Percentiles rank a stretch among this genome's conserved stretches.
Conservation (phyloP, 306 rosid species). For the Vachellia pachyceras region DNA sequence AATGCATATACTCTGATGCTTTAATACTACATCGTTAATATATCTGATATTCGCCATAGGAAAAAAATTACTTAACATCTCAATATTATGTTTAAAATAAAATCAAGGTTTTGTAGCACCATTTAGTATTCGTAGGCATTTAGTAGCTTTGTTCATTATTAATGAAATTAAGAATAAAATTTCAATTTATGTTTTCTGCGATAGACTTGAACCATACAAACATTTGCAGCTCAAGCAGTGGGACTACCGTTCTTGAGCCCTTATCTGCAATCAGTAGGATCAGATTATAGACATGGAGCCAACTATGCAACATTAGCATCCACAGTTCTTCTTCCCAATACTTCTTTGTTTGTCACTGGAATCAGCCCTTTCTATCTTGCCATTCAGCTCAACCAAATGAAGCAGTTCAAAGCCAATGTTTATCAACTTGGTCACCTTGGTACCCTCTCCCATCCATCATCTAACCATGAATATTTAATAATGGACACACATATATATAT, state of each 20-base stretch:
- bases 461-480: neutral
- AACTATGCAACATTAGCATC: conserved; percentile 79
- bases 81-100: neutral
- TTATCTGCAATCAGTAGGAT: conserved; percentile 71
- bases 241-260: conserved; percentile 81
- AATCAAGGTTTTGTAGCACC: no score
- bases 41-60: no score
- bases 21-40: neutral
- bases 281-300: conserved; percentile 69
- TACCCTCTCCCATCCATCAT: neutral
- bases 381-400: conserved; percentile 82
- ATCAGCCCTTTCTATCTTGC: conserved; percentile 77
- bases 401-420: conserved; percentile 70
- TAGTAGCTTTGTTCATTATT: neutral
- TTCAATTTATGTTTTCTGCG: neutral
- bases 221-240: conserved; percentile 67
- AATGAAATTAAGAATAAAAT: no score
- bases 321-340: conserved; percentile 70
- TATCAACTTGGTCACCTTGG: conserved; percentile 52
- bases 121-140: neutral
- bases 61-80: neutral
- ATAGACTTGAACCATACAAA: neutral
- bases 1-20: neutral
- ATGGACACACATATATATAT: no score
- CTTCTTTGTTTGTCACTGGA: conserved; percentile 52